Conservation (phyloP, 1,284 basidiomycete species). For the Tilletia caries region DNA sequence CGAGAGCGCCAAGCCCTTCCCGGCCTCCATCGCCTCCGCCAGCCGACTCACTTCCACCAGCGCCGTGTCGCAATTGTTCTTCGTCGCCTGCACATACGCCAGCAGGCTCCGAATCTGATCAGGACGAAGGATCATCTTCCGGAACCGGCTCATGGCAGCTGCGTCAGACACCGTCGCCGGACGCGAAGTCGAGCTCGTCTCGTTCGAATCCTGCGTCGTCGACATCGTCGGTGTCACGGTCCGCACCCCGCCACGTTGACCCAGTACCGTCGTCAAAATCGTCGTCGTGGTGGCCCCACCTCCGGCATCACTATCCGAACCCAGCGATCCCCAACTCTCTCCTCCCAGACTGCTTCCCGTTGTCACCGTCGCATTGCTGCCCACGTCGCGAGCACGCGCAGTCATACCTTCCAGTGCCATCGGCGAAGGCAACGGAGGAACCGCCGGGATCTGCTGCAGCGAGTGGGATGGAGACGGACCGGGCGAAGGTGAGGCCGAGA, state of each 20-base stretch:
- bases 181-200: neutral
- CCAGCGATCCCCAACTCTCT: neutral
- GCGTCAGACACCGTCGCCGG: neutral
- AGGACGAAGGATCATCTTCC: constrained; percentile 32
- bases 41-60: constrained; percentile 19
- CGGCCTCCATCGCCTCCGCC: neutral
- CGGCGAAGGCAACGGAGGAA: neutral
- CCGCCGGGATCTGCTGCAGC: neutral
- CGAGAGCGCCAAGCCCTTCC: neutral
- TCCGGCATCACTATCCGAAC: neutral
- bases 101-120: constrained; percentile 39
- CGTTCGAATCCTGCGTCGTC: neutral
- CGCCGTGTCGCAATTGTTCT: constrained; percentile 29
- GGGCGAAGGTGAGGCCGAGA: neutral
- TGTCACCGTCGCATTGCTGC: neutral
- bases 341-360: neutral
- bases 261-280: constrained; percentile 18
- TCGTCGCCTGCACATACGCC: constrained; percentile 35
- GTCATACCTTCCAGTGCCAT: neutral
- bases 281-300: neutral
- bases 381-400: neutral
- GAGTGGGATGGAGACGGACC: neutral
- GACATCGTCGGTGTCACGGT: neutral
- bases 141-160: constrained; percentile 17
- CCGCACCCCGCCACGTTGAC: constrained; percentile 15